Evolutionary conservation across 176 grass and related monocot genomes (phyloP).

Genomic region (Alloteropsis semialata): DNA sequence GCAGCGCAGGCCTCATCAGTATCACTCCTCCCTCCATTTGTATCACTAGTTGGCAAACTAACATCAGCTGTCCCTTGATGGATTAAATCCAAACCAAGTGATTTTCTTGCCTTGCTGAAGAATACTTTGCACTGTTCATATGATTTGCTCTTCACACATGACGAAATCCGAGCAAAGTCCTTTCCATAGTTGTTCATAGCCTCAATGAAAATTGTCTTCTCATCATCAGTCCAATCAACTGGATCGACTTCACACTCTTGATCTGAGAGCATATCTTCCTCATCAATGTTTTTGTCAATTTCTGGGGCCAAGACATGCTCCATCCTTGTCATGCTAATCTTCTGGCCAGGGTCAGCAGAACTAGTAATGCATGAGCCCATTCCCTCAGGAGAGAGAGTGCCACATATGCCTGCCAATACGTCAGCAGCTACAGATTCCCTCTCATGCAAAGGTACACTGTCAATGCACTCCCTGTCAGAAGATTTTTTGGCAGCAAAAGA

Average conservation of each 20-base stretch:
- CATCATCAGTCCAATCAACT: slow-evolving; percentile 82
- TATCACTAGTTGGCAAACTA: slow-evolving; percentile 39
- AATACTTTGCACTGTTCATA: slow-evolving; percentile 91
- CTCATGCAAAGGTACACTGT: slow-evolving; percentile 45
- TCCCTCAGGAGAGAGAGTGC: slow-evolving; percentile 69
- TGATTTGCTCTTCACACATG: slow-evolving; percentile 67
- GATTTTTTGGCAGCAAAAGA: slow-evolving; percentile 29
- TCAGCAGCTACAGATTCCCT: slow-evolving; percentile 78
- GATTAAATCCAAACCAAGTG: slow-evolving; percentile 77
- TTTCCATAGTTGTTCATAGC: slow-evolving; percentile 73
- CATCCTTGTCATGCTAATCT: slow-evolving; percentile 26
- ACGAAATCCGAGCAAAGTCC: slow-evolving; percentile 69
- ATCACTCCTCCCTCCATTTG: slow-evolving; percentile 58
- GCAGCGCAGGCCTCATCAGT: slow-evolving; percentile 64
- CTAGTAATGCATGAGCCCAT: slow-evolving; percentile 81
- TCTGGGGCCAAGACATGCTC: slow-evolving; percentile 31
- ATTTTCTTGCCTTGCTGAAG: slow-evolving; percentile 89
- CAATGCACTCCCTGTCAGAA: slow-evolving; percentile 21
- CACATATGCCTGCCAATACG: slow-evolving; percentile 66
- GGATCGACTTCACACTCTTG: slow-evolving; percentile 70
- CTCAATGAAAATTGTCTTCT: slow-evolving; percentile 74
- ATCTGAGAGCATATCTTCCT: slow-evolving; percentile 59
- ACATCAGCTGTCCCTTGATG: slow-evolving; percentile 42
- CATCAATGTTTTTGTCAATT: slow-evolving; percentile 50
- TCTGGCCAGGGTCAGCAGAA: slow-evolving; percentile 64